A percentile compares a stretch with the other conserved stretches of the same genome.
phyloP scores from a whole-genome alignment of 345 rosid species.

The Geranium brycei region DNA sequence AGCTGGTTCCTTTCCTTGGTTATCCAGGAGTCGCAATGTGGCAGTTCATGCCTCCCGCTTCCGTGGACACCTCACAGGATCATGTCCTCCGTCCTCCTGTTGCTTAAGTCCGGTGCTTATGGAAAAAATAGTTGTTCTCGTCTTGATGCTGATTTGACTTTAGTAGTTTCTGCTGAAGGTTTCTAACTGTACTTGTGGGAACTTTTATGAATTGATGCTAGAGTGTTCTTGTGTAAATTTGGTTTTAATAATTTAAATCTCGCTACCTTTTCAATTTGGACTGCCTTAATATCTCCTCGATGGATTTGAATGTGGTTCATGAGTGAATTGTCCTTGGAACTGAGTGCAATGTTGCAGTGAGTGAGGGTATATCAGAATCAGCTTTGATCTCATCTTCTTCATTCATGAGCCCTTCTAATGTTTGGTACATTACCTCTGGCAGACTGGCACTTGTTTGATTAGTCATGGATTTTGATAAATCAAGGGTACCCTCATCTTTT shows the following conservation, averaged over 20 bases:
- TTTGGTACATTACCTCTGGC: too few species aligned
- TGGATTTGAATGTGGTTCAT: too few species aligned
- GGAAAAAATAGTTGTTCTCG: constrained; percentile 21
- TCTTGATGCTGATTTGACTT: constrained; percentile 27
- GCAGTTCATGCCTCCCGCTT: constrained; percentile 97
- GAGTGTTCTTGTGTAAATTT: constrained; percentile 26
- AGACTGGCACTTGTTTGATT: too few species aligned
- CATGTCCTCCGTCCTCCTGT: constrained; percentile 92
- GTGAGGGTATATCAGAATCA: too few species aligned
- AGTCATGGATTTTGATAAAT: too few species aligned
- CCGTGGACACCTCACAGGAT: constrained; percentile 90
- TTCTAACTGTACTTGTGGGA: constrained; percentile 27
- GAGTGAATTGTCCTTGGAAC: too few species aligned
- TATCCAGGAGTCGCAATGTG: constrained; percentile 98
- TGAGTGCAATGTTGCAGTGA: too few species aligned
- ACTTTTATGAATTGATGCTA: constrained; percentile 14
- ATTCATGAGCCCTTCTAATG: too few species aligned
- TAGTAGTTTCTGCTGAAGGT: constrained; percentile 18
- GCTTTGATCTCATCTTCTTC: too few species aligned
- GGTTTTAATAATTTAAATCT: not conserved
- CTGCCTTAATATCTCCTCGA: too few species aligned
- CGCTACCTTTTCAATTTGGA: not conserved
- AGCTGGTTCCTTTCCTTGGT: constrained; percentile 74
- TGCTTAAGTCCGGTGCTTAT: constrained; percentile 27
- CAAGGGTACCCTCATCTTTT: too few species aligned